Evolutionary conservation across 345 rosid species (phyloP).

Genomic region (Populus nigra): DNA sequence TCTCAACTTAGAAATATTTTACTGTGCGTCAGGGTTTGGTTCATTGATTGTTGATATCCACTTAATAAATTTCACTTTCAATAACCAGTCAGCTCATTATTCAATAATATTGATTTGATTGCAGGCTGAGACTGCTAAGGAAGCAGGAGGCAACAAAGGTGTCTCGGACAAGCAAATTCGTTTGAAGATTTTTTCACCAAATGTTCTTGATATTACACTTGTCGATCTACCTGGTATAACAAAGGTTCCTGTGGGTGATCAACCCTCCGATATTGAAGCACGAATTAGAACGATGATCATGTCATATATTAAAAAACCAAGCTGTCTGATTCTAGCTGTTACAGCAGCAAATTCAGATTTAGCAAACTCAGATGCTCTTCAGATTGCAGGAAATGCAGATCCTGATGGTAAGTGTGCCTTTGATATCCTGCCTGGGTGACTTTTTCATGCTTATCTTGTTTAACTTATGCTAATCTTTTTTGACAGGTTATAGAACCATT

Average conservation of each 20-base stretch:
- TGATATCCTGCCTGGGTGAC: neutral
- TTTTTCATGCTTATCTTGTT: conserved; percentile 3
- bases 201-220: conserved; percentile 86
- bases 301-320: conserved; percentile 82
- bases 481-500: conserved; percentile 77
- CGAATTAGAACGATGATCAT: conserved; percentile 94
- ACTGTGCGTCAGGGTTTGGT: neutral
- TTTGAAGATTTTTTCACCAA: conserved; percentile 83
- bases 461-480: conserved; percentile 14
- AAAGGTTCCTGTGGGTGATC: conserved; percentile 96
- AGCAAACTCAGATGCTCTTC: conserved; percentile 95
- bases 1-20: neutral
- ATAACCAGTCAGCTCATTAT: neutral
- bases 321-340: conserved; percentile 85
- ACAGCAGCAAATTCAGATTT: conserved; percentile 91
- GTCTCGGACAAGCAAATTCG: conserved; percentile 89
- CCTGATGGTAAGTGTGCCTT: conserved; percentile 65
- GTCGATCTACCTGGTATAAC: conserved; percentile 98
- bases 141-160: conserved; percentile 88
- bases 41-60: neutral
- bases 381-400: conserved; percentile 89
- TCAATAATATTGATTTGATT: neutral
- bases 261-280: conserved; percentile 90
- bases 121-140: conserved; percentile 83
- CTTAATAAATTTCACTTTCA: neutral